A percentile compares a stretch with the other conserved stretches of the same genome.
Conservation (phyloP, 176 grass and related monocot species). For the Raddia distichophylla region DNA sequence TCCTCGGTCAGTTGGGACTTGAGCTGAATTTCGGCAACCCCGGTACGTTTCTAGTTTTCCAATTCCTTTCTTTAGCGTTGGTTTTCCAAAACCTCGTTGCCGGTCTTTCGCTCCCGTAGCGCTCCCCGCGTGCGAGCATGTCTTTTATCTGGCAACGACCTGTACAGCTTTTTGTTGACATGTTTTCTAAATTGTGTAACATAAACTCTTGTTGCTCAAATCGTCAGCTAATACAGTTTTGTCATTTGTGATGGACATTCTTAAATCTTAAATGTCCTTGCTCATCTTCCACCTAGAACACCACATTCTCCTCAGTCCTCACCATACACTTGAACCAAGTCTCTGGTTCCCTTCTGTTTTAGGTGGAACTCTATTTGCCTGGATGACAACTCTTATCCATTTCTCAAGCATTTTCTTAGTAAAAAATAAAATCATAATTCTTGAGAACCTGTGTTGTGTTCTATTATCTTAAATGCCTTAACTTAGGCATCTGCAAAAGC, state of each 20-base stretch:
- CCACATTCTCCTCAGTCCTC: background rate
- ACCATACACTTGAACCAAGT: background rate
- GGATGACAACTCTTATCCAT: background rate
- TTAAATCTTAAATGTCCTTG: slow-evolving; percentile 3
- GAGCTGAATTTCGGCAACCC: too few relatives aligned
- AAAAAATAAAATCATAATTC: background rate
- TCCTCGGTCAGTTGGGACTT: too few relatives aligned
- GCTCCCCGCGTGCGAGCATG: too few relatives aligned
- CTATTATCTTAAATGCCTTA: background rate
- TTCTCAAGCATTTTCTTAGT: slow-evolving; percentile 8
- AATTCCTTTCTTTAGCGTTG: too few relatives aligned
- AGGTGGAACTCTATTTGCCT: background rate
- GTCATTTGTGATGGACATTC: slow-evolving; percentile 22
- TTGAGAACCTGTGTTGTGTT: background rate
- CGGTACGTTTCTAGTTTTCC: too few relatives aligned
- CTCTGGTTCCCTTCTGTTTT: slow-evolving; percentile 11
- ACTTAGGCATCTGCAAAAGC: background rate
- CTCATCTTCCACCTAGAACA: slow-evolving; percentile 20
- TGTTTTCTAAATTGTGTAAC: background rate
- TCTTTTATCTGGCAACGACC: too few relatives aligned
- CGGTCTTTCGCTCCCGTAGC: too few relatives aligned
- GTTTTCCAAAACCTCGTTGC: too few relatives aligned
- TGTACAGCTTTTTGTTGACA: slow-evolving; percentile 11
- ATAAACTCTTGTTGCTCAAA: slow-evolving; percentile 13
- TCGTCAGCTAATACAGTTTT: slow-evolving; percentile 16